Evolutionary conservation across 768 basidiomycete species (phyloP).

Genomic region (Saitozyma podzolica): DNA sequence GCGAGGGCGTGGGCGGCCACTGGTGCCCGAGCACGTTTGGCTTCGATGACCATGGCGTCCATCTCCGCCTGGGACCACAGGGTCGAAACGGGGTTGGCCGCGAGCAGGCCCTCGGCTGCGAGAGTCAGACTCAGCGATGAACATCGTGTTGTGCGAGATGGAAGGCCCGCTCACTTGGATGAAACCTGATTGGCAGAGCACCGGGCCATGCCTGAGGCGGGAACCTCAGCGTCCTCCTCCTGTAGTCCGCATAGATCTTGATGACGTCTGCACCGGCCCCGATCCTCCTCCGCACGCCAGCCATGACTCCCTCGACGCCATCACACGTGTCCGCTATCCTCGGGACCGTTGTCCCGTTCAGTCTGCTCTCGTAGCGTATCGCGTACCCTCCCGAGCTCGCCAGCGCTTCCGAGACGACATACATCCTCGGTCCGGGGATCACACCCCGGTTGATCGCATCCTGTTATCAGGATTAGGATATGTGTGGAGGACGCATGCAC

Average conservation of each 20-base stretch:
- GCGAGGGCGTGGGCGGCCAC: constrained; percentile 18
- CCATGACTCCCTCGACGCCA: constrained; percentile 19
- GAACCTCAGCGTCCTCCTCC: constrained; percentile 18
- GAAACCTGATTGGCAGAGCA: constrained; percentile 9
- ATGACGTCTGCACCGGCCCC: constrained; percentile 33
- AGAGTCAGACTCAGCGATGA: background rate
- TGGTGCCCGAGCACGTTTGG: constrained; percentile 18
- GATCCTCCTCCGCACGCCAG: constrained; percentile 22
- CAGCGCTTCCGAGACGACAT: constrained; percentile 24
- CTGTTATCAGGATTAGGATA: too few species aligned
- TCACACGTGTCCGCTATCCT: constrained; percentile 19
- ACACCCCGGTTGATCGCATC: constrained; percentile 29
- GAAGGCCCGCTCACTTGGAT: background rate
- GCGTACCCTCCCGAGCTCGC: constrained; percentile 21
- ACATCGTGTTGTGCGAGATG: background rate
- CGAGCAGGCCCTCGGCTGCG: background rate
- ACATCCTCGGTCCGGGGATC: constrained; percentile 28
- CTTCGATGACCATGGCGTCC: constrained; percentile 28
- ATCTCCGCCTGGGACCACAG: constrained; percentile 26
- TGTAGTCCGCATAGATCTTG: constrained; percentile 33
- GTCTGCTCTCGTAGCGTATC: constrained; percentile 16
- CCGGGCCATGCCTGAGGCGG: constrained; percentile 18
- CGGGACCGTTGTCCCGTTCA: constrained; percentile 19
- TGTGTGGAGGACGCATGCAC: too few species aligned
- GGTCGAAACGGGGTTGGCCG: constrained; percentile 11